These are phyloP conservation scores for Panellus pusillus DNA, from an alignment of 768 basidiomycete species.

Conservation along the genomic window DNA sequence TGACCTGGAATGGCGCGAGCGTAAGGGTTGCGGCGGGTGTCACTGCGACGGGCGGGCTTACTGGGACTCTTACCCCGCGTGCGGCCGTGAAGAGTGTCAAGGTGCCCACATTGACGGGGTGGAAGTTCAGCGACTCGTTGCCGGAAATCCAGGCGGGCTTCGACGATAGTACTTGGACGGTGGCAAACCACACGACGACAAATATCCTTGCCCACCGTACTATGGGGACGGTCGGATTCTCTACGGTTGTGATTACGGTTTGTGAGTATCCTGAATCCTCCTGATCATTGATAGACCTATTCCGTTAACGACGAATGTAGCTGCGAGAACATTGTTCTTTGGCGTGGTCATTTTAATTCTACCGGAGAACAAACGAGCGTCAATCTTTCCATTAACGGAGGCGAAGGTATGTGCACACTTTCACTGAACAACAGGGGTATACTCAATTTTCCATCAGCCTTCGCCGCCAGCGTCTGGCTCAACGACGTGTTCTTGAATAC, in stretches of 20 bases:
- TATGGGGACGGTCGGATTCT: conserved; percentile 78
- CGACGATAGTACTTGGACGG: conserved; percentile 63
- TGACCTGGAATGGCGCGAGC: conserved; percentile 74
- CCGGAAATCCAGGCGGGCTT: conserved; percentile 64
- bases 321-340: conserved; percentile 80
- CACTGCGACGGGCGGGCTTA: conserved; percentile 46
- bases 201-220: conserved; percentile 65
- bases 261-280: conserved; percentile 44
- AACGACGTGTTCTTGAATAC: conserved; percentile 72
- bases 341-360: conserved; percentile 77
- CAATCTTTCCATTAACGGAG: conserved; percentile 80
- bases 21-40: conserved; percentile 30
- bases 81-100: conserved; percentile 31
- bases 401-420: conserved; percentile 50
- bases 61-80: conserved; percentile 43
- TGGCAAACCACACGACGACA: conserved; percentile 71
- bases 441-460: conserved; percentile 42
- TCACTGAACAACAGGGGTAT: background rate
- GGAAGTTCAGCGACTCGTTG: conserved; percentile 75
- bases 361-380: conserved; percentile 61
- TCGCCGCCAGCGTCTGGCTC: conserved; percentile 81
- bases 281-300: too few species aligned
- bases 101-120: conserved; percentile 56
- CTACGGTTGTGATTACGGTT: conserved; percentile 87
- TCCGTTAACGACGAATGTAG: conserved; percentile 33